Evolutionary conservation across 495 filamentous ascomycete species (phyloP), one percentile per base, ranked within the genome.

Genomic region (Penicillium steckii): DNA sequence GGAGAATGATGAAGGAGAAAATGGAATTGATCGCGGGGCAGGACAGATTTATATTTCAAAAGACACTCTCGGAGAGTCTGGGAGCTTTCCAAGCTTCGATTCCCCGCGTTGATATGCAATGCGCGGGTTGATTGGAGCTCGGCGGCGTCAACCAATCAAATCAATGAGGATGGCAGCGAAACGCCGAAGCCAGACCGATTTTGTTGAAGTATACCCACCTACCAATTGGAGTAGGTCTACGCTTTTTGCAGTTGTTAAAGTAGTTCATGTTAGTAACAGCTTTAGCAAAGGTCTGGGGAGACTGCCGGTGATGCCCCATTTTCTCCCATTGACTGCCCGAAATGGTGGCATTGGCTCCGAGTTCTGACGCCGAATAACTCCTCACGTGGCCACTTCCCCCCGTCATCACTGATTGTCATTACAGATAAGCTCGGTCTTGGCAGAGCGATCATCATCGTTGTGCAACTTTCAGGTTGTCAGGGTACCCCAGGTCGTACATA

Each of bases 191-290:
- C 40, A 33, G 41, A 44, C 40, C 7, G 27, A 27, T 17, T 13
- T 15, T 22, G 15, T 17, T 50, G 37, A 49, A 32, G 12, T 55
- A 12, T 56, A 56, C 33, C 33, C 33, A 37, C 33, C 33, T 37
- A 7, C 33, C 62, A 52, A 50, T 63, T 66, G 38, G 47, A 66
- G 62, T 58, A 66, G 53, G 62, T 66, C 56, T 64, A 66, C 53
- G 56, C 60, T 35, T 49, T 44, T 45, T 46, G 50, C 30, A 27
- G 44, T 44, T 48, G 17, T n/a, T n/a, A n/a, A n/a, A n/a, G n/a
- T n/a, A n/a, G n/a, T n/a, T n/a, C n/a, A 41, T 41, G 38, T 41
- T 41, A 41, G 18, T 41, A 41, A 41, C 38, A 41, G 21, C 38
- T 22, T 41, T 41, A 22, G 18, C 18, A 21, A 37, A 37, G 15